phyloP scores from a whole-genome alignment of 805 yeast genomes.

The Clavispora asparagi region DNA sequence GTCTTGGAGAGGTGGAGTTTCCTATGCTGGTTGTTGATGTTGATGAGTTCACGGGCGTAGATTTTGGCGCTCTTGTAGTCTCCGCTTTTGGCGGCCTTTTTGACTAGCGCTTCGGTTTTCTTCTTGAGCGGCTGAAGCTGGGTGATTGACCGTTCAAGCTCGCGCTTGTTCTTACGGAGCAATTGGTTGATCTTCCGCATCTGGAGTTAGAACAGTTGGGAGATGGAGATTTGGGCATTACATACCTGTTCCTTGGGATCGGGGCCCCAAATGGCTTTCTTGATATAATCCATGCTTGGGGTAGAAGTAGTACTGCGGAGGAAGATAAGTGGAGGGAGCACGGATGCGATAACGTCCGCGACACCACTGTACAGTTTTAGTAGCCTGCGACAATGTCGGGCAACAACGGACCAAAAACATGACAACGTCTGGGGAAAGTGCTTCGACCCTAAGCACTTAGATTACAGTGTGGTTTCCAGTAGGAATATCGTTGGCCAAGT shows the following conservation, averaged over 20 bases:
- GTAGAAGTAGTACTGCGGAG: neutral
- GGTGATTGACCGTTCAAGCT: slow-evolving; percentile 71
- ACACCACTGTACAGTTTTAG: neutral
- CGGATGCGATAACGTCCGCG: neutral
- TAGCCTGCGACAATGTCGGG: no score
- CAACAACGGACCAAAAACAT: no score
- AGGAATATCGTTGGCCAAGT: no score
- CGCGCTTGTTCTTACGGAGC: slow-evolving; percentile 79
- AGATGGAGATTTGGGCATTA: slow-evolving; percentile 2
- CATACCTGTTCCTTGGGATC: slow-evolving; percentile 84
- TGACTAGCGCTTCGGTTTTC: slow-evolving; percentile 75
- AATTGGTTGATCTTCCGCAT: slow-evolving; percentile 73
- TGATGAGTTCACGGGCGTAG: slow-evolving; percentile 78
- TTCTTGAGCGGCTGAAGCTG: slow-evolving; percentile 55
- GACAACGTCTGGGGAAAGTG: no score
- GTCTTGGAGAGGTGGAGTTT: slow-evolving; percentile 78
- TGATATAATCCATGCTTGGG: slow-evolving; percentile 67
- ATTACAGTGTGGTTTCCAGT: no score
- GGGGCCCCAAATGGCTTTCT: slow-evolving; percentile 92
- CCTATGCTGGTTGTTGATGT: slow-evolving; percentile 66
- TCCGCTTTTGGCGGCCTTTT: slow-evolving; percentile 66
- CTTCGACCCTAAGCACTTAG: no score
- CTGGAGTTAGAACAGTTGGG: slow-evolving; percentile 17
- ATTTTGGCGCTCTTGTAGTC: slow-evolving; percentile 71
- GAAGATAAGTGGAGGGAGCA: neutral